Evolutionary conservation across 768 basidiomycete species (phyloP), one percentile per base, ranked within the genome.

Genomic region (Lyophyllum decastes): DNA sequence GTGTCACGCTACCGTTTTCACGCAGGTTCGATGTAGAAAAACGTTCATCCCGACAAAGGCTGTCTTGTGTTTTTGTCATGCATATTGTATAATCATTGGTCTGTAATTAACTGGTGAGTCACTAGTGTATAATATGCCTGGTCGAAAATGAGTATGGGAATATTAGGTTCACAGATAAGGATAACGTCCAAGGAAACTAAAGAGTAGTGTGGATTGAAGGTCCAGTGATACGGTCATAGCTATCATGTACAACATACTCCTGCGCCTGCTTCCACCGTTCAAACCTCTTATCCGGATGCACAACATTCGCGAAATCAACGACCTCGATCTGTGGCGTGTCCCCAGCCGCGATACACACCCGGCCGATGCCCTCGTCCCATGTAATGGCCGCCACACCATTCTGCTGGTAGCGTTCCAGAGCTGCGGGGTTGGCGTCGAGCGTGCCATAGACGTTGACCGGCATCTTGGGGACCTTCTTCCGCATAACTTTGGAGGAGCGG

Each of bases 291-390:
- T 74, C 67, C 33, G 72, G 68, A 12, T 63, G 54, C 11, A 69
- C 60, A 1, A 57, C 61, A 46, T 63, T 57, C 6, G 79, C 78
- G 48, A 82, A 80, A 63, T 87, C 85, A 55, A 82, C 64, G 33
- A 87, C 75, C 30, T 74, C 68, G 43, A 87, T 72, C 14, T 68
- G 58, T 3, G 70, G 53, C 26, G 77, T 77, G 8, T 76, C 63
- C 12, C 74, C 75, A 30, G 76, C 72, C 45, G 81, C 80, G 7
- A 87, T 70, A 61, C 82, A 82, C 14, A 88, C 74, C 38, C 86
- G 76, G 3, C 87, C 87, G 12, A 82, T 83, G 22, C 77, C 73
- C 67, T 89, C 87, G 59, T 90, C 88, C 84, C 85, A 90, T 7
- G 82, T 75, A 33, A 88, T 77, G 17, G 82, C 75, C n/a, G 70